Conservation (phyloP, 441 rosid species). For the Syzygium syzygioides region DNA sequence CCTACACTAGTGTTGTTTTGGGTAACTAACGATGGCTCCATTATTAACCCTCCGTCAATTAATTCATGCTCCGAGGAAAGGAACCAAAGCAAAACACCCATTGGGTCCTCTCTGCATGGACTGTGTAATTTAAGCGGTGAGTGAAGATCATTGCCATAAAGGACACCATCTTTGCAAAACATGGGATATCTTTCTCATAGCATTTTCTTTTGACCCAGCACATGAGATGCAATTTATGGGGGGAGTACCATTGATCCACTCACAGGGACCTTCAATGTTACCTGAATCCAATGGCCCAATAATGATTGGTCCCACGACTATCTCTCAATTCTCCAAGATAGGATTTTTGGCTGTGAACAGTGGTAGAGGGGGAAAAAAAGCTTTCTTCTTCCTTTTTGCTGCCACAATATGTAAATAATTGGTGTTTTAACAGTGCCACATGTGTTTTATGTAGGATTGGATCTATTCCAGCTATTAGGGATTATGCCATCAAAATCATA, state of each 20-base stretch:
- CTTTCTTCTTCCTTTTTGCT: not conserved
- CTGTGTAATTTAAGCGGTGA: not conserved
- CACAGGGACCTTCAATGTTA: not conserved
- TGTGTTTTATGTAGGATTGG: not conserved
- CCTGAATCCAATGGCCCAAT: not conserved
- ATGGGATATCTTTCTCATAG: not conserved
- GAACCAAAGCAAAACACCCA: not conserved
- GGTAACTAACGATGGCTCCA: not conserved
- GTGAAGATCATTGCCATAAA: not conserved
- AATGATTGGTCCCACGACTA: not conserved
- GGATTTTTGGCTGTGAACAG: not conserved
- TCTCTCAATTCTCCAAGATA: not conserved
- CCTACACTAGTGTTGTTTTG: not conserved
- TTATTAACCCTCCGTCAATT: not conserved
- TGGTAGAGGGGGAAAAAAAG: not conserved
- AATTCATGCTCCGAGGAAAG: not conserved
- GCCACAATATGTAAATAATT: not conserved
- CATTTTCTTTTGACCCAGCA: not conserved
- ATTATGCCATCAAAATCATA: not conserved
- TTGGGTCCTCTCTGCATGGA: not conserved
- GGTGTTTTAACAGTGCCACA: not conserved
- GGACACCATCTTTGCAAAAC: not conserved
- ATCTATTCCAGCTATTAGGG: not conserved
- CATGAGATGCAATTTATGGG: not conserved
- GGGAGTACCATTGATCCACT: not conserved